Conservation (phyloP, 1,284 basidiomycete species). For the Kwoniella shivajii region DNA sequence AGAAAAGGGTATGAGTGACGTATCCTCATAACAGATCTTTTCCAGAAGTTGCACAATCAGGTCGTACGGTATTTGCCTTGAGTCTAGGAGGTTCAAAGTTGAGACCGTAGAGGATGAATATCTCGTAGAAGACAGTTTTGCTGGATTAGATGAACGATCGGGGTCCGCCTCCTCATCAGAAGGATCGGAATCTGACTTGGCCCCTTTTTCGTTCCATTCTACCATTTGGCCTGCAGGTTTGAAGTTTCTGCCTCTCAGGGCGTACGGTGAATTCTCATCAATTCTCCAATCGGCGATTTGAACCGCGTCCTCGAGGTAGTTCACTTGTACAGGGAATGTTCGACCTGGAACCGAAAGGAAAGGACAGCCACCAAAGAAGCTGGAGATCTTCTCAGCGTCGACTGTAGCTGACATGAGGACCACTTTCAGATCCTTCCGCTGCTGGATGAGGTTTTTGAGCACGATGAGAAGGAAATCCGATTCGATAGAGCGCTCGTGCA, state of each 20-base stretch:
- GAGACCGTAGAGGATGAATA: slow-evolving; percentile 71
- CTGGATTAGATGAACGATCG: slow-evolving; percentile 32
- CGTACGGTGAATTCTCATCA: slow-evolving; percentile 81
- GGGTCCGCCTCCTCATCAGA: slow-evolving; percentile 62
- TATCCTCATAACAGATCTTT: slow-evolving; percentile 75
- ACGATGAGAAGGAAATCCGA: slow-evolving; percentile 97
- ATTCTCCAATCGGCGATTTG: slow-evolving; percentile 85
- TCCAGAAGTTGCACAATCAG: slow-evolving; percentile 85
- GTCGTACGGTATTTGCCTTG: slow-evolving; percentile 86
- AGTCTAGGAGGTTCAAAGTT: slow-evolving; percentile 86
- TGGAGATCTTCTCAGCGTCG: slow-evolving; percentile 91
- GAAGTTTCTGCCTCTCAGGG: slow-evolving; percentile 62
- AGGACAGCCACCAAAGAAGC: slow-evolving; percentile 88
- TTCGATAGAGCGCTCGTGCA: slow-evolving; percentile 95
- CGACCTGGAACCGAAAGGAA: slow-evolving; percentile 87
- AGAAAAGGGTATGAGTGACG: slow-evolving; percentile 61
- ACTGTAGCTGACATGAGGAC: slow-evolving; percentile 98
- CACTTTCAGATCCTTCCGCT: slow-evolving; percentile 82
- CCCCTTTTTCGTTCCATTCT: slow-evolving; percentile 74
- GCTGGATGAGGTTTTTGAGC: slow-evolving; percentile 80
- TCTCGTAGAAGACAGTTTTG: slow-evolving; percentile 52
- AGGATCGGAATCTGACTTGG: slow-evolving; percentile 67
- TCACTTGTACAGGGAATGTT: slow-evolving; percentile 91
- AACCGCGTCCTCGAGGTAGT: slow-evolving; percentile 90
- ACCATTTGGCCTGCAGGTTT: slow-evolving; percentile 52